Evolutionary conservation across 257 asterid genomes (phyloP), one percentile per base, ranked within the genome.

Genomic region (Nicotiana benthamiana): DNA sequence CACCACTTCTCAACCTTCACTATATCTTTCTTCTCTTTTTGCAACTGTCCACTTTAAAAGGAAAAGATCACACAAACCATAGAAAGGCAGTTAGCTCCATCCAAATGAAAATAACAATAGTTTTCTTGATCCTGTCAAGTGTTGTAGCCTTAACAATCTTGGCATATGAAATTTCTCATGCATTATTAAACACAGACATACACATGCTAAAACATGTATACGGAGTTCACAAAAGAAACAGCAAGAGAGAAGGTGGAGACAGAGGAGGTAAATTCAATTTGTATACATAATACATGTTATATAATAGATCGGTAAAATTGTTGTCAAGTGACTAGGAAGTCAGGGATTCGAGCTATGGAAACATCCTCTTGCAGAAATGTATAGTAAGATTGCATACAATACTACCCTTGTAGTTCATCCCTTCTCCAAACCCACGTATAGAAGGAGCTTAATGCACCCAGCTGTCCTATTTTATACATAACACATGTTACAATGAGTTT

Each of bases 191-290:
- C 81, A 81, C 28, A 67, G 79, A 27, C 63, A 18, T 75, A 75
- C 51, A 64, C 34, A 72, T 80, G 75, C 75, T 85, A 9, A 34
- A 80, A n/a, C 20, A 81, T 72, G 30, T 17, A 48, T 6, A 32
- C 4, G 18, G 51, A 56, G 78, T 75, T 32, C 66, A 80, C 70
- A 67, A 79, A 20, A 24, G 24, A 11, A 75, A 84, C 6, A 86
- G 89, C 85, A 17, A 85, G 84, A 62, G 61, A 26, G 18, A 27
- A 63, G 34, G 27, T 54, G 43, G 75, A 80, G 82, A 83, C 36
- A 67, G 51, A 18, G 30, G 30, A 28, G 57, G 81, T 11, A 80
- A 6, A 0, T 46, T 62, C n/a, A 51, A 68, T 40, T 20, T 68
- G 4, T 10, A 40, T 68, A 68, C 27, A 5, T 40, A 40, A 40